phyloP scores from a whole-genome alignment of 1,284 basidiomycete genomes.

The Melampsora larici-populina region DNA sequence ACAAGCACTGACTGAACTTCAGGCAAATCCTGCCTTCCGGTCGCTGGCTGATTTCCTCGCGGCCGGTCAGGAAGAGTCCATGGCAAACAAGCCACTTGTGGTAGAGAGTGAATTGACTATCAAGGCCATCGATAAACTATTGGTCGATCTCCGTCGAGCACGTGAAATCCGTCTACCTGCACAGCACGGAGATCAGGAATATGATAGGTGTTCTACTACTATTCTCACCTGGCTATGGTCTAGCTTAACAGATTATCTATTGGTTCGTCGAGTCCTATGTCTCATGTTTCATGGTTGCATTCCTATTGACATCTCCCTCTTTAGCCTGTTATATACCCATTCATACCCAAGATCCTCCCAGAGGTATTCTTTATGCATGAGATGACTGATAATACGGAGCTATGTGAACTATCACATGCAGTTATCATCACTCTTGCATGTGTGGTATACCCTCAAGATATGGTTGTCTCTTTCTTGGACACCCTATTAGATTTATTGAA shows the following conservation, averaged over 20 bases:
- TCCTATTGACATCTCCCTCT: neutral
- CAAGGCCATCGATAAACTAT: constrained; percentile 59
- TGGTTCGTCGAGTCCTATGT: constrained; percentile 15
- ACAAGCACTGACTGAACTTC: constrained; percentile 53
- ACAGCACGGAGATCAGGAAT: constrained; percentile 63
- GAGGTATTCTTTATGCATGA: constrained; percentile 56
- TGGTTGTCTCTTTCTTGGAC: constrained; percentile 56
- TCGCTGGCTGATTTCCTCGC: constrained; percentile 65
- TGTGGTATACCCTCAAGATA: constrained; percentile 56
- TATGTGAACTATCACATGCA: constrained; percentile 54
- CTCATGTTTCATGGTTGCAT: neutral
- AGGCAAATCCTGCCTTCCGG: constrained; percentile 67
- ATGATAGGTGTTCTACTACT: constrained; percentile 80
- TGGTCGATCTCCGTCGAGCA: constrained; percentile 50
- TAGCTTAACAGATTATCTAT: constrained; percentile 51
- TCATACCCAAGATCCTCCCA: constrained; percentile 50
- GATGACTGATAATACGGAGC: constrained; percentile 55
- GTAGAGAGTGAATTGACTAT: constrained; percentile 63
- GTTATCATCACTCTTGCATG: constrained; percentile 57
- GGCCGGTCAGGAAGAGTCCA: constrained; percentile 59
- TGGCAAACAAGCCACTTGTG: constrained; percentile 56
- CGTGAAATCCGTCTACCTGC: constrained; percentile 53
- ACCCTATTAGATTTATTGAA: constrained; percentile 55
- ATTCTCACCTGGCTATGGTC: constrained; percentile 75
- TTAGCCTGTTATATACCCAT: constrained; percentile 48